A percentile compares a stretch with the other conserved stretches of the same genome.
These are phyloP conservation scores for Fusarium haematococcum DNA, from an alignment of 2,329 filamentous ascomycete species.

Conservation along the genomic window DNA sequence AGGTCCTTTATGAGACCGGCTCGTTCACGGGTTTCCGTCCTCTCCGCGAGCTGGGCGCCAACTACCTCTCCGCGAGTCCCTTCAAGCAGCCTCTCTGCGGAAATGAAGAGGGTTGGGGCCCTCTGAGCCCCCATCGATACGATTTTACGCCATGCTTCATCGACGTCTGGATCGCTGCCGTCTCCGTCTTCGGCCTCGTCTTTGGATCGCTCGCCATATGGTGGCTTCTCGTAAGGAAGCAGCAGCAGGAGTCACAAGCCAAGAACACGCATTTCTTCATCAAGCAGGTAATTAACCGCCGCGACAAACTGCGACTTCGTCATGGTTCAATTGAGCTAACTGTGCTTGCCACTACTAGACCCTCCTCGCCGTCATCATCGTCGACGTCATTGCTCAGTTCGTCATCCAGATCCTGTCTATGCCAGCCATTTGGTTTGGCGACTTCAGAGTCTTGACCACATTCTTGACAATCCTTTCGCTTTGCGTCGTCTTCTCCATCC, in stretches of 20 bases:
- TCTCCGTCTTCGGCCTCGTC: constrained; percentile 83
- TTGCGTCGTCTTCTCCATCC: constrained; percentile 78
- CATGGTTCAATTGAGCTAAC: constrained; percentile 24
- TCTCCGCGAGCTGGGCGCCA: constrained; percentile 62
- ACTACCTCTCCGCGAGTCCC: constrained; percentile 69
- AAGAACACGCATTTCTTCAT: constrained; percentile 95
- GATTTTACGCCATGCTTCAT: constrained; percentile 99
- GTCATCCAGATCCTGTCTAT: constrained; percentile 80
- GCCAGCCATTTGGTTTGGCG: constrained; percentile 76
- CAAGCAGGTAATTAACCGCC: constrained; percentile 76
- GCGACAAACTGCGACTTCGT: not conserved
- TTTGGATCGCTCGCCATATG: constrained; percentile 82
- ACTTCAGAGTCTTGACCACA: constrained; percentile 90
- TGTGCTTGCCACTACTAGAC: constrained; percentile 46
- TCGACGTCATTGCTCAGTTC: constrained; percentile 77
- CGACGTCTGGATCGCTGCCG: constrained; percentile 85
- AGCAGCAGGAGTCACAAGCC: constrained; percentile 69
- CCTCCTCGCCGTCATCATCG: constrained; percentile 76
- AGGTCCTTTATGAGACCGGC: constrained; percentile 66
- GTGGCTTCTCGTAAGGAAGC: constrained; percentile 79
- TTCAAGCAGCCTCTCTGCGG: constrained; percentile 82
- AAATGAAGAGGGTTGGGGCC: constrained; percentile 95
- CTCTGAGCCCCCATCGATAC: constrained; percentile 85
- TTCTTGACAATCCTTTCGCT: constrained; percentile 78
- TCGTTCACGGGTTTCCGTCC: constrained; percentile 71